These are phyloP conservation scores for Wickerhamiella infanticola DNA, from an alignment of 1,139 yeast genomes.

Conservation along the genomic window DNA sequence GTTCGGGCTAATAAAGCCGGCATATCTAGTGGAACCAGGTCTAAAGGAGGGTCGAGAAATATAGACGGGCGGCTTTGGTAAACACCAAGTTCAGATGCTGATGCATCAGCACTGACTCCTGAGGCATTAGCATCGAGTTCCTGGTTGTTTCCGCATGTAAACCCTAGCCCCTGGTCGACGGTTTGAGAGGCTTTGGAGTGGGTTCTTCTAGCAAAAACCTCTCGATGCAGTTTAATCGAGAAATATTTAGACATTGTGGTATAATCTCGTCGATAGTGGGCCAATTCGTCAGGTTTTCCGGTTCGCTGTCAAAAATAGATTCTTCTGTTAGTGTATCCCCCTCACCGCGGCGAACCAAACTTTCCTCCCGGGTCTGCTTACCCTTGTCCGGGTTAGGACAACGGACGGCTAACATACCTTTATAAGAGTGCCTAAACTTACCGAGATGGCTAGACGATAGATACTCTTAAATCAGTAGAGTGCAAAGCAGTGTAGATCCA, in stretches of 20 bases:
- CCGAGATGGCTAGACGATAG: no score
- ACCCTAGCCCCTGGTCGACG: background rate
- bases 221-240: background rate
- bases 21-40: background rate
- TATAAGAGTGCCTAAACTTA: no score
- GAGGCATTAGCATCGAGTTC: background rate
- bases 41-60: background rate
- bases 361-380: no score
- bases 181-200: background rate
- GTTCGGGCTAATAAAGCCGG: background rate
- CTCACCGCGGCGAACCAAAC: no score
- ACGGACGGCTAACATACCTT: no score
- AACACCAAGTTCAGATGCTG: background rate
- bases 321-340: no score
- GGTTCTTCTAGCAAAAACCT: background rate
- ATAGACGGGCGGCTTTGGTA: background rate
- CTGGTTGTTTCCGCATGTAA: background rate
- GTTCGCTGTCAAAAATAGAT: background rate
- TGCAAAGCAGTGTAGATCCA: no score
- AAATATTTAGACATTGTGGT: background rate
- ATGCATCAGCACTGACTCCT: background rate
- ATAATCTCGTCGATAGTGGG: background rate
- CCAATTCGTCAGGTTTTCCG: background rate
- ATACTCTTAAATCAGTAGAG: no score
- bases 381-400: no score